phyloP scores from a whole-genome alignment of 805 yeast species.

The Saturnispora silvae region DNA sequence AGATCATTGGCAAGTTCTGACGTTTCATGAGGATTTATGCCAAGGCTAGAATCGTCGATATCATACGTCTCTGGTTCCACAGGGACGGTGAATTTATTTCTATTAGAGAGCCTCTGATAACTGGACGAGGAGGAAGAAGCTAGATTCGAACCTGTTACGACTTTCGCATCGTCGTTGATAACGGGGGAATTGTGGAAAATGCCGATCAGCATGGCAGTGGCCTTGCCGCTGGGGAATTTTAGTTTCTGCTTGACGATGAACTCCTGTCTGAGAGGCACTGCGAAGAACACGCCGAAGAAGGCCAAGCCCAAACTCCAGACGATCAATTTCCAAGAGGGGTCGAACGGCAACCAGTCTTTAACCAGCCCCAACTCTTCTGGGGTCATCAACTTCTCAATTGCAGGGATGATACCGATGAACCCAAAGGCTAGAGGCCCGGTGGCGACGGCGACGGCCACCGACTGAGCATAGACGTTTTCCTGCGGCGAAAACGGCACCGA shows the following conservation, averaged over 20 bases:
- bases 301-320: constrained; percentile 84
- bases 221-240: constrained; percentile 91
- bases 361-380: constrained; percentile 65
- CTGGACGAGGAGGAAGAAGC: background rate
- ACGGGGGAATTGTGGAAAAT: constrained; percentile 64
- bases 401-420: constrained; percentile 90
- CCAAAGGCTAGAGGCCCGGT: constrained; percentile 97
- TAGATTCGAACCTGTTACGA: background rate
- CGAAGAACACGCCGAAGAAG: constrained; percentile 92
- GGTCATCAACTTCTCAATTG: constrained; percentile 80
- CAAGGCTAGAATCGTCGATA: too few species aligned
- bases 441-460: constrained; percentile 93
- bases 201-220: constrained; percentile 86
- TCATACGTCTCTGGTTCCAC: background rate
- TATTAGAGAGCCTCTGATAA: background rate
- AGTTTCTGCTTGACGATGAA: constrained; percentile 81
- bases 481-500: constrained; percentile 61
- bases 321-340: constrained; percentile 40
- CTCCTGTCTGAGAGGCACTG: constrained; percentile 77
- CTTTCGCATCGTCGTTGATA: background rate
- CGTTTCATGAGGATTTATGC: too few species aligned
- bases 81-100: background rate
- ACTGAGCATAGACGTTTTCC: constrained; percentile 88
- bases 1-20: too few species aligned
- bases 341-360: constrained; percentile 26